Evolutionary conservation across 2,329 filamentous ascomycete species (phyloP).

Genomic region (Diaporthe destruens): DNA sequence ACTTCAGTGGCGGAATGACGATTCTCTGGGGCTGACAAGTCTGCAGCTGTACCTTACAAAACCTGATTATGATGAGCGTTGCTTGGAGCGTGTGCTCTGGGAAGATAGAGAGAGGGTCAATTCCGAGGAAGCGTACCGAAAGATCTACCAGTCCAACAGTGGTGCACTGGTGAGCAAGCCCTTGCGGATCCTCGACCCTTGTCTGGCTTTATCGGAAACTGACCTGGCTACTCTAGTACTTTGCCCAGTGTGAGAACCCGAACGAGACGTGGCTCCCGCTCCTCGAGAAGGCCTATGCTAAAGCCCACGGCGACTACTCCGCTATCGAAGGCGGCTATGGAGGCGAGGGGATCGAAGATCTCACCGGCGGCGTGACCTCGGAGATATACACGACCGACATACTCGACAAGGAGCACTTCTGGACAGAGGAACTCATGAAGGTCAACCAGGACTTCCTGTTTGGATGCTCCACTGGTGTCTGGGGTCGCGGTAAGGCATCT

Average conservation of each 20-base stretch:
- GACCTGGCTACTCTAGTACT: constrained; percentile 58
- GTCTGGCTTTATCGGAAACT: not conserved
- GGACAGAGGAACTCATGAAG: constrained; percentile 82
- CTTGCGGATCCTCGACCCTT: too few species aligned
- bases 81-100: constrained; percentile 61
- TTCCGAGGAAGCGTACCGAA: constrained; percentile 70
- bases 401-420: constrained; percentile 84
- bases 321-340: constrained; percentile 77
- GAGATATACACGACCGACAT: constrained; percentile 78
- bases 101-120: constrained; percentile 62
- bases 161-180: constrained; percentile 61
- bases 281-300: constrained; percentile 80
- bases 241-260: constrained; percentile 75
- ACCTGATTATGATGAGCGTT: constrained; percentile 71
- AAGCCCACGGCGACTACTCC: constrained; percentile 80
- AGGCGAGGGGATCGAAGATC: constrained; percentile 62
- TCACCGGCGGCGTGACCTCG: constrained; percentile 77
- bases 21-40: not conserved
- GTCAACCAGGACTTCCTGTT: constrained; percentile 86
- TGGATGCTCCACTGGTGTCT: constrained; percentile 75
- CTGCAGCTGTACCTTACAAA: constrained; percentile 64
- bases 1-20: not conserved
- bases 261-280: constrained; percentile 81
- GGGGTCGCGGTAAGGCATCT: constrained; percentile 58
- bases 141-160: constrained; percentile 75